phyloP scores from a whole-genome alignment of 2,329 filamentous ascomycete genomes.

The Fonsecaea erecta region DNA sequence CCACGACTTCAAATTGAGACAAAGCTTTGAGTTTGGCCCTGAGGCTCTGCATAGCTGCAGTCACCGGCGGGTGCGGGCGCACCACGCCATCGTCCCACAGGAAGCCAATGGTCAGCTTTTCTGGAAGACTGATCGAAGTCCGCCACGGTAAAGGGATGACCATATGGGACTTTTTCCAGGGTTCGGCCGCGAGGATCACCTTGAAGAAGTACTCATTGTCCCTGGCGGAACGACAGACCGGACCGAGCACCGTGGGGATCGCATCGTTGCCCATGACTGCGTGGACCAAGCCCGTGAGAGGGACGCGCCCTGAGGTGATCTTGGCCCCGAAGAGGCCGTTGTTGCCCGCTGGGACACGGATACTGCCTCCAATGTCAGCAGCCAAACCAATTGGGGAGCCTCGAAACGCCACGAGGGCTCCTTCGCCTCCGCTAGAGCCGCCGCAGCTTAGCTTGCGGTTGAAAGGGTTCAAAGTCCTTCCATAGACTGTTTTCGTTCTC shows the following conservation, averaged over 20 bases:
- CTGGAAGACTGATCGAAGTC: no score
- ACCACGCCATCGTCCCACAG: no score
- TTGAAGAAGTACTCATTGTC: no score
- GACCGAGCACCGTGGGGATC: not conserved
- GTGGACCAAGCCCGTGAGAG: not conserved
- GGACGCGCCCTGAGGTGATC: not conserved
- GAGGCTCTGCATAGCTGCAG: no score
- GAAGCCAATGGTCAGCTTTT: no score
- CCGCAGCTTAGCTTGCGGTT: constrained; percentile 58
- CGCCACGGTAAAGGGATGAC: not conserved
- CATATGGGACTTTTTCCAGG: not conserved
- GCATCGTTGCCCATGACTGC: not conserved
- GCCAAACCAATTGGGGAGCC: constrained; percentile 61
- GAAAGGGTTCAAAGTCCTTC: constrained; percentile 52
- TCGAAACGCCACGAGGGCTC: constrained; percentile 57
- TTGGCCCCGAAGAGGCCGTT: constrained; percentile 1
- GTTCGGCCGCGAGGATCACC: no score
- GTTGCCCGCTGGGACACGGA: constrained; percentile 5
- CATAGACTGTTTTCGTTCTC: not conserved
- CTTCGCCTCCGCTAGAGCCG: constrained; percentile 62
- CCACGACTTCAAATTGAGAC: no score
- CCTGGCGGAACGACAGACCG: not conserved
- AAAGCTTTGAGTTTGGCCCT: no score
- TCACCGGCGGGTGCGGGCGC: no score
- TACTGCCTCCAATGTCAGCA: constrained; percentile 53